Evolutionary conservation across 257 asterid species (phyloP).

Genomic region (Forsythia viridissima): DNA sequence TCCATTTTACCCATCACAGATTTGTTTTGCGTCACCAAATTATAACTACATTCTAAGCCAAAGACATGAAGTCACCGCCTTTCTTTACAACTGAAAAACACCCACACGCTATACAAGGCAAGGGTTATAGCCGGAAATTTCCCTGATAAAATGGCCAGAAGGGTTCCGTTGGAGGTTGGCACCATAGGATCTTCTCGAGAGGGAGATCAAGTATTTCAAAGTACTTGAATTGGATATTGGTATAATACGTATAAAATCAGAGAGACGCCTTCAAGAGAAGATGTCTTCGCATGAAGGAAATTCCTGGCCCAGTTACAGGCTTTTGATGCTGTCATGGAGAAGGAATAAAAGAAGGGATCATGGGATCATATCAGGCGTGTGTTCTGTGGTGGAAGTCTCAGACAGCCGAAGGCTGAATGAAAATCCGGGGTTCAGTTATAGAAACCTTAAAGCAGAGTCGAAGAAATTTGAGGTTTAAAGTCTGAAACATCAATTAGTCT

Average conservation of each 20-base stretch:
- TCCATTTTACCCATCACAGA: no score
- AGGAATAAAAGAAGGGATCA: constrained; percentile 34
- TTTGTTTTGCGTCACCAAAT: no score
- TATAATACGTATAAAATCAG: constrained; percentile 24
- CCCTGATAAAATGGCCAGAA: no score
- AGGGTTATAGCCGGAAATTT: no score
- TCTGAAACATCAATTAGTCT: neutral
- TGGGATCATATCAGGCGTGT: constrained; percentile 23
- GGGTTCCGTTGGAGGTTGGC: neutral
- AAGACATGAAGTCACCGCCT: no score
- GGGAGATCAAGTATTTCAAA: constrained; percentile 44
- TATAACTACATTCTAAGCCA: neutral
- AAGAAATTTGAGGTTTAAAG: constrained; percentile 28
- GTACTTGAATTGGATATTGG: constrained; percentile 24
- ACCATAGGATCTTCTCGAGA: constrained; percentile 32
- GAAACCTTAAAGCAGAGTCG: constrained; percentile 39
- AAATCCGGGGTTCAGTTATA: constrained; percentile 35
- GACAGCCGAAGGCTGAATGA: constrained; percentile 10
- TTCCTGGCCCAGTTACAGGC: constrained; percentile 38
- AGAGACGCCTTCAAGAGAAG: constrained; percentile 25
- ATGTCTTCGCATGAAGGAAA: constrained; percentile 15
- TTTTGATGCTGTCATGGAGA: constrained; percentile 32
- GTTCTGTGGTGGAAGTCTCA: no score
- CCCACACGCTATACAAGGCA: no score
- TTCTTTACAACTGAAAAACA: no score